phyloP scores from a whole-genome alignment of 164 flowering plant genomes.

The Dillenia suffruticosa region DNA sequence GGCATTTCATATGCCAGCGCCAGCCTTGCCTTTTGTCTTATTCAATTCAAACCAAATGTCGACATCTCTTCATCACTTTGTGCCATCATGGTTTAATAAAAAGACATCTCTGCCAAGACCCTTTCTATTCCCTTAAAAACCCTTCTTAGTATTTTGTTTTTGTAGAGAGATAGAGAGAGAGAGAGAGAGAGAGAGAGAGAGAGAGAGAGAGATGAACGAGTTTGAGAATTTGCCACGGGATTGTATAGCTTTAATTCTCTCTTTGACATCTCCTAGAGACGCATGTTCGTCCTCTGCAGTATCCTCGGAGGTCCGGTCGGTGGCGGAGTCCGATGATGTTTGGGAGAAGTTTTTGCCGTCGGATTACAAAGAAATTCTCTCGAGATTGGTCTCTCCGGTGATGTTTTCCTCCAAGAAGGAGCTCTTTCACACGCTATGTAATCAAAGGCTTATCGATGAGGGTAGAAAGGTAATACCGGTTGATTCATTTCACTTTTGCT shows the following conservation, averaged over 20 bases:
- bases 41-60: too few species aligned
- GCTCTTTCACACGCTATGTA: slow-evolving; percentile 20
- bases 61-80: too few species aligned
- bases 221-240: slow-evolving; percentile 16
- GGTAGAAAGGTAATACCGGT: slow-evolving; percentile 26
- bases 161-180: too few species aligned
- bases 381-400: slow-evolving; percentile 16
- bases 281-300: slow-evolving; percentile 14
- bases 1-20: too few species aligned
- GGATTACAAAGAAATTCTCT: slow-evolving; percentile 17
- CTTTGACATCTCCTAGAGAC: slow-evolving; percentile 32
- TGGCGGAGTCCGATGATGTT: slow-evolving; percentile 22
- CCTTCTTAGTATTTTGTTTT: too few species aligned
- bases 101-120: too few species aligned
- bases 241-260: slow-evolving; percentile 20
- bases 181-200: too few species aligned
- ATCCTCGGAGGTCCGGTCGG: slow-evolving; percentile 9
- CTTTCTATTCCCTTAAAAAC: too few species aligned
- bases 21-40: too few species aligned
- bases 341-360: slow-evolving; percentile 34
- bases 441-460: slow-evolving; percentile 21
- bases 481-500: too few species aligned
- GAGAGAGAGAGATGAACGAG: too few species aligned
- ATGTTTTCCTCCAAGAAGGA: slow-evolving; percentile 26
- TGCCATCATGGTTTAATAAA: too few species aligned